Conservation (phyloP, 2,329 filamentous ascomycete genomes). For the Ceratocystis cubensis region DNA sequence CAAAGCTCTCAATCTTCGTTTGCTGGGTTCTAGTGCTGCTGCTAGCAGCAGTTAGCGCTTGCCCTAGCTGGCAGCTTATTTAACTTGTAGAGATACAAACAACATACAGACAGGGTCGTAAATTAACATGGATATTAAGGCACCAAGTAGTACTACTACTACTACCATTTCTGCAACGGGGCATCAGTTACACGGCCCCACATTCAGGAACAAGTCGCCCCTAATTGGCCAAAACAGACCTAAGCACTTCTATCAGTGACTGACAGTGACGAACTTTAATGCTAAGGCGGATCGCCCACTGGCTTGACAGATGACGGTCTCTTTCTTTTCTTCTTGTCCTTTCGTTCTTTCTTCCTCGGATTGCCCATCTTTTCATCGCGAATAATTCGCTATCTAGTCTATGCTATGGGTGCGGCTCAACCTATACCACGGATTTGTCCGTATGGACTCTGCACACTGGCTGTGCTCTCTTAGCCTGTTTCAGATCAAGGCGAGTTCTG, state of each 20-base stretch:
- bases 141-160: not conserved
- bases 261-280: no score
- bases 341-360: not conserved
- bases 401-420: not conserved
- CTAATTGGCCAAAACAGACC: not conserved
- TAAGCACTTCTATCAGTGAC: no score
- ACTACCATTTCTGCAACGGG: not conserved
- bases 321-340: not conserved
- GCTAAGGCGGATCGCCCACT: no score
- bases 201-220: not conserved
- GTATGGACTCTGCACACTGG: slow-evolving; percentile 4
- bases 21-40: not conserved
- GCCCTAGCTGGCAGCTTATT: not conserved
- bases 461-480: slow-evolving; percentile 5
- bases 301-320: no score
- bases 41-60: not conserved
- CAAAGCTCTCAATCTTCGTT: not conserved
- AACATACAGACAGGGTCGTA: not conserved
- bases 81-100: not conserved
- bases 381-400: no score
- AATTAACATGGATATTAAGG: no score
- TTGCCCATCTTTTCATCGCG: no score
- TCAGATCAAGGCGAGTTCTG: not conserved
- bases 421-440: slow-evolving; percentile 2
- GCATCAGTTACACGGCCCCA: not conserved